Evolutionary conservation across 352 stramenopile genomes (phyloP).

Genomic region (Phytophthora agathidicida): DNA sequence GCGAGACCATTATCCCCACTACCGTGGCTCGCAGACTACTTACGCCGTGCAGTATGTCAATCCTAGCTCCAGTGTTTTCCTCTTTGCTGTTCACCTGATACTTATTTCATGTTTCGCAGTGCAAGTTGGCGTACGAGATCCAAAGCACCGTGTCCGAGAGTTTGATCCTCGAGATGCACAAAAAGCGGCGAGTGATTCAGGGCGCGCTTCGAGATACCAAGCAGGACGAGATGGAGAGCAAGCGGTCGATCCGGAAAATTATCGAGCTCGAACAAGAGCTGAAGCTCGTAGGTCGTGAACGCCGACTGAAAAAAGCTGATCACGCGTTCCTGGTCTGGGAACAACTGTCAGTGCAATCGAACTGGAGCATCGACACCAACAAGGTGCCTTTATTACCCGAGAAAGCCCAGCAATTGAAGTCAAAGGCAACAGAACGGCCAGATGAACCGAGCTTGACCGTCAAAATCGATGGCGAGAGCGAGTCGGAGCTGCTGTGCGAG

Average conservation of each 20-base stretch:
- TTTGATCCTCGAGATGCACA: slow-evolving; percentile 74
- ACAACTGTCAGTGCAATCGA: slow-evolving; percentile 33
- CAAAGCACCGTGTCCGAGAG: slow-evolving; percentile 44
- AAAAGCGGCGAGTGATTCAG: slow-evolving; percentile 70
- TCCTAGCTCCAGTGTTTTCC: background rate
- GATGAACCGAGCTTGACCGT: too few species aligned
- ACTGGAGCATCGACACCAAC: slow-evolving; percentile 57
- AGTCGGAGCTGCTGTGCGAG: slow-evolving; percentile 8
- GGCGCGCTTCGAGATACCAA: slow-evolving; percentile 55
- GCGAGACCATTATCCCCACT: slow-evolving; percentile 51
- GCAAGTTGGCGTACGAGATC: slow-evolving; percentile 60
- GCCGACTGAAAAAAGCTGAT: slow-evolving; percentile 38
- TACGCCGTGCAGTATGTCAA: slow-evolving; percentile 53
- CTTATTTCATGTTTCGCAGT: slow-evolving; percentile 32
- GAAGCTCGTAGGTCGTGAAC: slow-evolving; percentile 42
- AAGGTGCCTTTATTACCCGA: slow-evolving; percentile 34
- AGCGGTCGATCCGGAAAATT: slow-evolving; percentile 52
- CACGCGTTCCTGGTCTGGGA: slow-evolving; percentile 47
- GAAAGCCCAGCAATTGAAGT: background rate
- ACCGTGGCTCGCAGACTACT: slow-evolving; percentile 62
- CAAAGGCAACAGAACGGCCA: background rate
- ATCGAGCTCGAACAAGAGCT: slow-evolving; percentile 42
- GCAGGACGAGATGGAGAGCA: slow-evolving; percentile 52
- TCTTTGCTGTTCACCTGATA: background rate
- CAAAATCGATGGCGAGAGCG: too few species aligned